phyloP scores from a whole-genome alignment of 257 asterid species.

The Rauvolfia tetraphylla region DNA sequence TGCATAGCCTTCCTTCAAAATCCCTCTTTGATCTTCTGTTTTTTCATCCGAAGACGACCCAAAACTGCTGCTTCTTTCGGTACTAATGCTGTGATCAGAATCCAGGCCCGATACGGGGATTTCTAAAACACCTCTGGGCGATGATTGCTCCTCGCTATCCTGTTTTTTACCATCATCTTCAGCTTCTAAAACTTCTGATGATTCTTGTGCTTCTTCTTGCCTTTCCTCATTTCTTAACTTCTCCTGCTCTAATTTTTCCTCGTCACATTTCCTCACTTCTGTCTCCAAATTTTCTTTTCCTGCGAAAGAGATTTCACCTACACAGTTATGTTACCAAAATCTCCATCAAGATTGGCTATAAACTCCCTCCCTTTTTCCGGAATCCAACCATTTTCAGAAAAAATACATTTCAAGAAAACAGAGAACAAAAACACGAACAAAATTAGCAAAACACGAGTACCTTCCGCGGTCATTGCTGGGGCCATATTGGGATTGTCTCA shows the following conservation, averaged over 20 bases:
- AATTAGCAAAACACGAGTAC: conserved; percentile 22
- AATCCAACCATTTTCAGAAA: neutral
- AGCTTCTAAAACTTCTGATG: neutral
- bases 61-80: conserved; percentile 41
- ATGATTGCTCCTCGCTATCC: conserved; percentile 31
- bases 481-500: conserved; percentile 10
- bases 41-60: conserved; percentile 29
- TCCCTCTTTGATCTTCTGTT: conserved; percentile 12
- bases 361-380: no score
- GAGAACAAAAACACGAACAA: neutral
- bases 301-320: conserved; percentile 22
- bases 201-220: conserved; percentile 6
- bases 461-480: conserved; percentile 30
- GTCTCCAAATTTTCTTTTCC: conserved; percentile 3
- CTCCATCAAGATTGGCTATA: neutral
- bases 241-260: neutral
- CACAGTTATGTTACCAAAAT: neutral
- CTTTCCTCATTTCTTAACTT: neutral
- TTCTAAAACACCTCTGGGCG: conserved; percentile 85
- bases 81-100: conserved; percentile 28
- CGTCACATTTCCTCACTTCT: conserved; percentile 14
- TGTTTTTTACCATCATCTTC: conserved; percentile 1
- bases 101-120: conserved; percentile 45
- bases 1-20: conserved; percentile 32
- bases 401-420: neutral